phyloP scores from a whole-genome alignment of 139 green algal species.

The Microglena sp. region DNA sequence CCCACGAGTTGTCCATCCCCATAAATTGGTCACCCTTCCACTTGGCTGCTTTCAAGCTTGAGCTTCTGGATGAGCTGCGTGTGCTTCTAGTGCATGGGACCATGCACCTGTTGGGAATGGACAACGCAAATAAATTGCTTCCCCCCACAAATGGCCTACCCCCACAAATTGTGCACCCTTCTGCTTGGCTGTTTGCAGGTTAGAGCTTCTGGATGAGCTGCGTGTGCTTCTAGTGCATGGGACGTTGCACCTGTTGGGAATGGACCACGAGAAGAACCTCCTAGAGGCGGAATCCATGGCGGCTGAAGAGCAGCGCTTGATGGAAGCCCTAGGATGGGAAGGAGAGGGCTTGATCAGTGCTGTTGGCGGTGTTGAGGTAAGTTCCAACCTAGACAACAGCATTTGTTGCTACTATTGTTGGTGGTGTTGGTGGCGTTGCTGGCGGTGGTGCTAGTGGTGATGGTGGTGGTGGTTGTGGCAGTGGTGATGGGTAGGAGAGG shows the following conservation, averaged over 20 bases:
- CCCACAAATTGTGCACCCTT: too few species aligned
- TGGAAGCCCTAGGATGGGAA: slow-evolving; percentile 63
- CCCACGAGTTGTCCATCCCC: background rate
- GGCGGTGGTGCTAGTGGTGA: too few species aligned
- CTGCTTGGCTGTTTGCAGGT: slow-evolving; percentile 24
- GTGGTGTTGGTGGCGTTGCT: too few species aligned
- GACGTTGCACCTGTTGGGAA: slow-evolving; percentile 83
- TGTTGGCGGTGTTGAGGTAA: too few species aligned
- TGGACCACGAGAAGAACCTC: slow-evolving; percentile 78
- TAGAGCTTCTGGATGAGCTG: slow-evolving; percentile 59
- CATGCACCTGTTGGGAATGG: slow-evolving; percentile 86
- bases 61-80: slow-evolving; percentile 63
- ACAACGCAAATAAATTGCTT: too few species aligned
- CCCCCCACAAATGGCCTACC: too few species aligned
- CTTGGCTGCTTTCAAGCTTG: background rate
- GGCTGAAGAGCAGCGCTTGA: slow-evolving; percentile 47
- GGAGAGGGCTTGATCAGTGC: slow-evolving; percentile 60
- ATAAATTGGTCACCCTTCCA: background rate
- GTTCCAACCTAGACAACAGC: too few species aligned
- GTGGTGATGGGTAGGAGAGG: slow-evolving; percentile 64
- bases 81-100: slow-evolving; percentile 91
- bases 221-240: slow-evolving; percentile 90
- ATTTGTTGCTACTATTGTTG: too few species aligned
- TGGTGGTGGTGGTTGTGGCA: too few species aligned
- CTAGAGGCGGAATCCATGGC: slow-evolving; percentile 57